Evolutionary conservation across 257 asterid genomes (phyloP).

Genomic region (Fraxinus cuspidata): DNA sequence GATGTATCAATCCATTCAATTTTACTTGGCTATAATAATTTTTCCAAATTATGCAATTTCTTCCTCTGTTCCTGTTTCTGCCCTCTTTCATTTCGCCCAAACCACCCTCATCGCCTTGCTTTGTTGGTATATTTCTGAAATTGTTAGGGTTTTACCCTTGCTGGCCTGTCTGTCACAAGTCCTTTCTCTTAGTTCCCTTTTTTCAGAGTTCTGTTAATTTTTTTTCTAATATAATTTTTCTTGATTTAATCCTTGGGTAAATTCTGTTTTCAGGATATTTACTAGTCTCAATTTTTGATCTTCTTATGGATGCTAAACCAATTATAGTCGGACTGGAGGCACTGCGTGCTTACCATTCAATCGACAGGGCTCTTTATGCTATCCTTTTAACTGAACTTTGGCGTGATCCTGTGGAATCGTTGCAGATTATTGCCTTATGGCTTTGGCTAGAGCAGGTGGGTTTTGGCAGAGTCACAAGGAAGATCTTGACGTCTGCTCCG

Average conservation of each 20-base stretch:
- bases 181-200: background rate
- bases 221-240: background rate
- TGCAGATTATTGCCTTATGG: conserved; percentile 62
- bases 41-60: conserved; percentile 4
- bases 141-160: background rate
- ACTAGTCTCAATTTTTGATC: background rate
- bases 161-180: background rate
- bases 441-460: conserved; percentile 58
- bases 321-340: conserved; percentile 33
- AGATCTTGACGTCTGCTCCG: conserved; percentile 36
- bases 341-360: conserved; percentile 34
- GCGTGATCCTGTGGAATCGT: conserved; percentile 51
- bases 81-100: background rate
- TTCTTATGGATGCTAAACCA: conserved; percentile 32
- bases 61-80: background rate
- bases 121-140: background rate
- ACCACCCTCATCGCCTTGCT: background rate
- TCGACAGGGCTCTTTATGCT: conserved; percentile 51
- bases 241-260: background rate
- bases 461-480: conserved; percentile 28
- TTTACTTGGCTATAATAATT: background rate
- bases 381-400: conserved; percentile 49
- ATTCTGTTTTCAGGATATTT: conserved; percentile 39
- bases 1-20: conserved; percentile 12
- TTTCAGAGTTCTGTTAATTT: background rate